Conservation (phyloP, 495 filamentous ascomycete species). For the Penicillium cinerascens region DNA sequence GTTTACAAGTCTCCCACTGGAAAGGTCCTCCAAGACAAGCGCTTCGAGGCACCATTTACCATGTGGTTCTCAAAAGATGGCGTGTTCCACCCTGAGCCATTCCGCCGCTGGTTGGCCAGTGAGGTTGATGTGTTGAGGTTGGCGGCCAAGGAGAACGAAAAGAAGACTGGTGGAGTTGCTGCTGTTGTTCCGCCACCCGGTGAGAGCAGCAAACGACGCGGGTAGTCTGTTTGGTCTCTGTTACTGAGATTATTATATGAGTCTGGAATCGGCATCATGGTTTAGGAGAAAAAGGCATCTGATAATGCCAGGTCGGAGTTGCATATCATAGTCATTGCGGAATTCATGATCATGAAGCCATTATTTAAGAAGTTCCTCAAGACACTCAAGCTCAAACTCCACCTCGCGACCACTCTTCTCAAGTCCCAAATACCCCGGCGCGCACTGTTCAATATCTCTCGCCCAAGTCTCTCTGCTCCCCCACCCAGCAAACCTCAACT, state of each 20-base stretch:
- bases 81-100: conserved; percentile 75
- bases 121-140: conserved; percentile 64
- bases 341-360: background rate
- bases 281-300: background rate
- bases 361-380: background rate
- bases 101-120: conserved; percentile 74
- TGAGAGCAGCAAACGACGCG: background rate
- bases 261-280: background rate
- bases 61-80: conserved; percentile 84
- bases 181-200: background rate
- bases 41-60: conserved; percentile 68
- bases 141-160: conserved; percentile 59
- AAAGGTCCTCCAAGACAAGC: conserved; percentile 44
- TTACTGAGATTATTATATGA: background rate
- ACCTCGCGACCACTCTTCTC: too few relatives aligned
- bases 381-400: background rate
- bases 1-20: conserved; percentile 46
- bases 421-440: too few relatives aligned
- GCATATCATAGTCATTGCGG: background rate
- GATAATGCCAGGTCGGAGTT: background rate
- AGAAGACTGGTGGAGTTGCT: conserved; percentile 24
- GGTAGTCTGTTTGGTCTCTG: background rate
- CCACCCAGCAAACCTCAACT: too few relatives aligned
- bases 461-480: too few relatives aligned
- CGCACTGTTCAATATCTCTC: too few relatives aligned